A percentile compares a stretch with the other conserved stretches of the same genome.
Evolutionary conservation across 2,329 filamentous ascomycete genomes (phyloP).

Genomic region (Colletotrichum zoysiae): DNA sequence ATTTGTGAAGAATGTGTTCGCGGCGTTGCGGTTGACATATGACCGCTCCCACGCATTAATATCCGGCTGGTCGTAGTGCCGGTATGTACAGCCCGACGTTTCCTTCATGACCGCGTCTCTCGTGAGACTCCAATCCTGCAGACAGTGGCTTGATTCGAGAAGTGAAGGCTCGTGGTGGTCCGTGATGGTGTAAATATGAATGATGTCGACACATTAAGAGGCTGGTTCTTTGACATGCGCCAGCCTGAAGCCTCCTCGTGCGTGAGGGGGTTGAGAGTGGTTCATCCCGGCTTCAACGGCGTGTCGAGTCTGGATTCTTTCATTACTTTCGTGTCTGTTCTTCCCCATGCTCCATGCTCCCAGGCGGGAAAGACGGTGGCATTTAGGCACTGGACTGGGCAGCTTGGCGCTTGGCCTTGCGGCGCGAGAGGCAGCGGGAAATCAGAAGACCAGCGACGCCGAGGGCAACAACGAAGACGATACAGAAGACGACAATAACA

Average conservation of each 20-base stretch:
- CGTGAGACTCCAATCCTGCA: slow-evolving; percentile 28
- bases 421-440: slow-evolving; percentile 49
- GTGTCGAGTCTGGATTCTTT: slow-evolving; percentile 4
- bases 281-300: neutral
- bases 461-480: slow-evolving; percentile 56
- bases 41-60: slow-evolving; percentile 28
- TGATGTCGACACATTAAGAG: slow-evolving; percentile 7
- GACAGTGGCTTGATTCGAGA: slow-evolving; percentile 21
- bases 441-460: slow-evolving; percentile 50
- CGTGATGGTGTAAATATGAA: slow-evolving; percentile 2
- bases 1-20: slow-evolving; percentile 28
- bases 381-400: slow-evolving; percentile 41
- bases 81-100: slow-evolving; percentile 28
- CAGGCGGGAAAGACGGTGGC: neutral
- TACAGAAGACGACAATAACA: slow-evolving; percentile 59
- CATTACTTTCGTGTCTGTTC: slow-evolving; percentile 20
- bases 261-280: neutral
- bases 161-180: slow-evolving; percentile 10
- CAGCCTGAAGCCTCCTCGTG: neutral
- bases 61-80: slow-evolving; percentile 25
- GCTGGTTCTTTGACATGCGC: slow-evolving; percentile 10
- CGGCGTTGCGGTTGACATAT: slow-evolving; percentile 27
- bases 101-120: slow-evolving; percentile 30
- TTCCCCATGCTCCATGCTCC: neutral
- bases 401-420: slow-evolving; percentile 48